Percentiles rank a stretch among this genome's conserved stretches.
Evolutionary conservation across 352 stramenopile species (phyloP).

Genomic region (Pythium scleroteichum): DNA sequence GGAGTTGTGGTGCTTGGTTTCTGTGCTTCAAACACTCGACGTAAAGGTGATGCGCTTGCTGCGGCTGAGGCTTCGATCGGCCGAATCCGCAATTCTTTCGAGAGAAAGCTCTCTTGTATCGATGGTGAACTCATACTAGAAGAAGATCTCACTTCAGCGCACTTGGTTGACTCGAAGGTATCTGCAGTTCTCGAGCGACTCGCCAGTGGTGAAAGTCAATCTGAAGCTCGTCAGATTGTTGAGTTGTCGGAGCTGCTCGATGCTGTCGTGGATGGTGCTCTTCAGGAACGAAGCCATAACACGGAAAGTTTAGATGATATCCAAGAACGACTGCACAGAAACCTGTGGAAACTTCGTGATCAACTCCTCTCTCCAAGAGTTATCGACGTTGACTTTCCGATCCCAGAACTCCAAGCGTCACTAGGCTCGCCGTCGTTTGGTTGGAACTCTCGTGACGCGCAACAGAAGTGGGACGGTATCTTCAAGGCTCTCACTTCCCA

Average conservation of each 20-base stretch:
- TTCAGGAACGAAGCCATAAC: slow-evolving; percentile 4
- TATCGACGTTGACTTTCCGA: slow-evolving; percentile 23
- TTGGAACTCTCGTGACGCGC: slow-evolving; percentile 43
- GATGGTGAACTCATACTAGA: slow-evolving; percentile 29
- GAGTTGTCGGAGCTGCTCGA: slow-evolving; percentile 23
- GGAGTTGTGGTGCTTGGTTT: slow-evolving; percentile 48
- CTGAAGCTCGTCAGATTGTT: not conserved
- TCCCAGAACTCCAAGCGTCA: slow-evolving; percentile 51
- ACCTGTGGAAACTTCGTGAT: slow-evolving; percentile 29
- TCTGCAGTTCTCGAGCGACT: slow-evolving; percentile 11
- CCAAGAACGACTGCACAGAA: slow-evolving; percentile 20
- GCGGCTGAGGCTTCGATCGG: slow-evolving; percentile 18
- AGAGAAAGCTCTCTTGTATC: slow-evolving; percentile 17
- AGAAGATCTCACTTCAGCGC: slow-evolving; percentile 14
- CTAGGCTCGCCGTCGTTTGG: slow-evolving; percentile 31
- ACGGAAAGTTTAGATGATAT: slow-evolving; percentile 10
- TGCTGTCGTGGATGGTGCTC: slow-evolving; percentile 7
- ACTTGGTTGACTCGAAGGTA: slow-evolving; percentile 20
- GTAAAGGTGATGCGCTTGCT: slow-evolving; percentile 22
- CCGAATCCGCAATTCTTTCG: not conserved
- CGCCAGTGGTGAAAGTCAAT: not conserved
- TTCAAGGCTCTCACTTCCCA: slow-evolving; percentile 19
- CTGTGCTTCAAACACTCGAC: slow-evolving; percentile 1
- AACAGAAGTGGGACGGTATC: slow-evolving; percentile 19
- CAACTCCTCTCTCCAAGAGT: slow-evolving; percentile 15